phyloP scores from a whole-genome alignment of 108 stramenopile species.

The Pseudonitzschia multiseries region DNA sequence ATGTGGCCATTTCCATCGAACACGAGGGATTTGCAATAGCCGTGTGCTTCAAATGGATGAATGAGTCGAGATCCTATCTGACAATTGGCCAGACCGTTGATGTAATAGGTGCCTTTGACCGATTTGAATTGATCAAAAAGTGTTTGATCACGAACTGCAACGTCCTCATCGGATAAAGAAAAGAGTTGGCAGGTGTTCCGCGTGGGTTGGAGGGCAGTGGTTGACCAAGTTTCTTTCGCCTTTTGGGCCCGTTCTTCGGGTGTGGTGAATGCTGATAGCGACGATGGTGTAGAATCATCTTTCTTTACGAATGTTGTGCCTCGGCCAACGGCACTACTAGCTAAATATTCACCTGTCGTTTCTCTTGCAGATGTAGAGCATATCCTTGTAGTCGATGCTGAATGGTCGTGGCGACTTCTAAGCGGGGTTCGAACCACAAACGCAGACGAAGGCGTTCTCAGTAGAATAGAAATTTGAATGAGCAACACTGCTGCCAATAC shows the following conservation, averaged over 20 bases:
- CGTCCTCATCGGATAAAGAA: neutral
- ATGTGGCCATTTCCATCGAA: neutral
- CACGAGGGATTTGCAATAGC: neutral
- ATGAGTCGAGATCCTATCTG: neutral
- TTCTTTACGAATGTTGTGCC: too few species aligned
- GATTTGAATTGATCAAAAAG: neutral
- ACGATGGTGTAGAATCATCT: too few species aligned
- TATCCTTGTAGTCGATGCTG: too few species aligned
- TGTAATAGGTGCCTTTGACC: neutral
- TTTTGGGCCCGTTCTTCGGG: neutral
- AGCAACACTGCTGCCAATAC: too few species aligned
- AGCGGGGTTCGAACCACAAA: too few species aligned
- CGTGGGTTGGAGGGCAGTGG: neutral
- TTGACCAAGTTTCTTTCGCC: conserved; percentile 9
- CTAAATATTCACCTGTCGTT: too few species aligned
- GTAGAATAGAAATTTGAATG: too few species aligned
- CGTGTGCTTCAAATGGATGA: conserved; percentile 8
- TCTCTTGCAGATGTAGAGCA: too few species aligned
- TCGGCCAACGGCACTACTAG: too few species aligned
- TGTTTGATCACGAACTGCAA: neutral
- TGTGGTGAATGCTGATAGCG: too few species aligned
- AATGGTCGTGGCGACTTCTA: too few species aligned
- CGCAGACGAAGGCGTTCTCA: too few species aligned
- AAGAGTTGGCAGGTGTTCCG: neutral
- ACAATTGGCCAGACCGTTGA: neutral